Evolutionary conservation across 2,329 filamentous ascomycete species (phyloP).

Genomic region (Curvularia spicifera): DNA sequence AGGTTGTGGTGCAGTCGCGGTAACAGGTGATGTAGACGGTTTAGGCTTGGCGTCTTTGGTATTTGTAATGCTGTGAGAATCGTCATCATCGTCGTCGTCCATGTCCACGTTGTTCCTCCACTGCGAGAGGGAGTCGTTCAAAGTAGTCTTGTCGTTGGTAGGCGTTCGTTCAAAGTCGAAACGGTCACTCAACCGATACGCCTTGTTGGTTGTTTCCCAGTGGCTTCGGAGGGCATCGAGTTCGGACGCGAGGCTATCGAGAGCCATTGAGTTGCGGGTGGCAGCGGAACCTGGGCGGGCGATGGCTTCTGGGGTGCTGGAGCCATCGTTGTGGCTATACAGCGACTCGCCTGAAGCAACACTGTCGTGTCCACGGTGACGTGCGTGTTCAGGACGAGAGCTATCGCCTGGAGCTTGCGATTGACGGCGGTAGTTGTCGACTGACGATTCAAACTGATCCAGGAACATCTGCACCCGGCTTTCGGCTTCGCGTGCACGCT

Average conservation of each 20-base stretch:
- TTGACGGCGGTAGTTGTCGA: conserved; percentile 90
- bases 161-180: conserved; percentile 78
- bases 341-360: conserved; percentile 64
- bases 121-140: conserved; percentile 43
- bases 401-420: conserved; percentile 54
- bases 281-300: conserved; percentile 37
- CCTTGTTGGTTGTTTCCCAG: conserved; percentile 96
- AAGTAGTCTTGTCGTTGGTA: conserved; percentile 42
- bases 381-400: conserved; percentile 43
- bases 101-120: conserved; percentile 45
- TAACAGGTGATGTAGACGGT: conserved; percentile 5
- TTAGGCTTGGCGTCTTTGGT: conserved; percentile 5
- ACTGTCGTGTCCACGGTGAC: conserved; percentile 62
- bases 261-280: conserved; percentile 68
- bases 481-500: conserved; percentile 86
- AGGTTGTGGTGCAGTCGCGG: conserved; percentile 5
- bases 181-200: conserved; percentile 85
- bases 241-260: conserved; percentile 91
- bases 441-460: conserved; percentile 91
- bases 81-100: conserved; percentile 37
- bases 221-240: conserved; percentile 87
- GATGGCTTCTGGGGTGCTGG: conserved; percentile 42
- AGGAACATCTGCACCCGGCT: conserved; percentile 90
- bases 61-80: conserved; percentile 13
- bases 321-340: conserved; percentile 52